phyloP scores from a whole-genome alignment of 2,329 filamentous ascomycete species.

The Ustulina deusta region DNA sequence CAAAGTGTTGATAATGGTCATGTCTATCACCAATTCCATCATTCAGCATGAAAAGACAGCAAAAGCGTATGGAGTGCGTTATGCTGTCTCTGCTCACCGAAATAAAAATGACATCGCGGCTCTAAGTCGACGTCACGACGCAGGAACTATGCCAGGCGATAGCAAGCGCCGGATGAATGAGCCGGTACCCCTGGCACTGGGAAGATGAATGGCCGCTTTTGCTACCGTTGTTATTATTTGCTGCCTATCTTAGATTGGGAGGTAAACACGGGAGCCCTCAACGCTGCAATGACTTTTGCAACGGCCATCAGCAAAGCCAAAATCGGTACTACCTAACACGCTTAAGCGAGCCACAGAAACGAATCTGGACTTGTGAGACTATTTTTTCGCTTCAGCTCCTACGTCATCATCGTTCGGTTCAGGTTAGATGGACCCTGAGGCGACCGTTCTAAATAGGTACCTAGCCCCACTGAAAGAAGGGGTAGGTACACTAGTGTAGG shows the following conservation, averaged over 20 bases:
- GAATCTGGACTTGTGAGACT: slow-evolving; percentile 13
- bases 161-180: slow-evolving; percentile 25
- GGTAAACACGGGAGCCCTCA: neutral
- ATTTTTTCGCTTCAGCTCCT: slow-evolving; percentile 8
- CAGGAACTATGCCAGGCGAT: slow-evolving; percentile 2
- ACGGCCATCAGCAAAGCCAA: neutral
- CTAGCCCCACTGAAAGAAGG: slow-evolving; percentile 18
- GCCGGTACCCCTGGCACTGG: slow-evolving; percentile 11
- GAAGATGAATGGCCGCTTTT: slow-evolving; percentile 5
- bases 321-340: neutral
- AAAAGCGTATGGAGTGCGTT: slow-evolving; percentile 3
- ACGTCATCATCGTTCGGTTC: slow-evolving; percentile 25
- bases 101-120: slow-evolving; percentile 25
- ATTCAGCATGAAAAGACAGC: slow-evolving; percentile 15
- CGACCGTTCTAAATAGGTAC: no score
- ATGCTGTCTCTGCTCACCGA: slow-evolving; percentile 34
- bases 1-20: slow-evolving; percentile 24
- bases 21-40: slow-evolving; percentile 16
- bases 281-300: neutral
- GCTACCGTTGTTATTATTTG: neutral
- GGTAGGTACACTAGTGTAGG: slow-evolving; percentile 14
- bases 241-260: slow-evolving; percentile 10
- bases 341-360: slow-evolving; percentile 23
- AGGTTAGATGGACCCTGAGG: slow-evolving; percentile 31
- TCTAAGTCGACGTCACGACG: slow-evolving; percentile 32